Base-by-base conservation (phyloP, 202 grass and related monocot genomes). In the Carex arenaria region DNA sequence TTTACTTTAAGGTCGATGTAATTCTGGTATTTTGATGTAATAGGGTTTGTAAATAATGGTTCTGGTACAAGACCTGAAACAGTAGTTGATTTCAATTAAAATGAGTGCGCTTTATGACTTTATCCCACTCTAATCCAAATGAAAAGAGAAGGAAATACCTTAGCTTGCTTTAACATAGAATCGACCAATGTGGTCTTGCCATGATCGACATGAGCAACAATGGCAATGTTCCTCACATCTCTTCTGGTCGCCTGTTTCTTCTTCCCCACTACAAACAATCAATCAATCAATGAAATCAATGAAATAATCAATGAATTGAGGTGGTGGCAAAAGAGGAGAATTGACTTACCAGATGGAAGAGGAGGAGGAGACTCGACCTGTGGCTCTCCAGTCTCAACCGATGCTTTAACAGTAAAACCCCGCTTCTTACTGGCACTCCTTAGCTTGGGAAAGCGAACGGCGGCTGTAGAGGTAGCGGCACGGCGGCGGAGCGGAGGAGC, bases 201-300 rank as follows among this genome's bases (percentile, higher is more conserved):
- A 68, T 98, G 95, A 86, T 98, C 95, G 11, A 98, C 95, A 85
- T 98, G 95, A 84, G 95, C 95, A 89, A 98, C 89, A 79, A 98
- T 98, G 20, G 95, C 95, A 71, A 98, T 91, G 83, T 98, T 98
- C 32, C 95, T 83, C 57, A 98, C 95, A 86, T 98, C 95, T 83
- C 92, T 95, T 91, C 95, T 90, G 49, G 95, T 95, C 31, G 83
- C 59, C 88, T 82, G 75, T 75, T 56, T 72, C 86, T 83, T 93
- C 70, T 83, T 95, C 42, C 75, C 88, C 42, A 38, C 90, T 91
- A 64, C 67, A 43, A 69, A 87, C 51, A 65, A 82, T 59, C 1
- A 82, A 65, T 79, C 8, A 61, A 64, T 68, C 1, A 9, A 69
- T 42, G 0, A 19, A 64, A 64, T 78, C 12, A 61, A 64, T 67